Percentiles rank a stretch among this genome's conserved stretches.
Conservation (phyloP, 1,284 basidiomycete genomes). For the Heterobasidion parviporum region DNA sequence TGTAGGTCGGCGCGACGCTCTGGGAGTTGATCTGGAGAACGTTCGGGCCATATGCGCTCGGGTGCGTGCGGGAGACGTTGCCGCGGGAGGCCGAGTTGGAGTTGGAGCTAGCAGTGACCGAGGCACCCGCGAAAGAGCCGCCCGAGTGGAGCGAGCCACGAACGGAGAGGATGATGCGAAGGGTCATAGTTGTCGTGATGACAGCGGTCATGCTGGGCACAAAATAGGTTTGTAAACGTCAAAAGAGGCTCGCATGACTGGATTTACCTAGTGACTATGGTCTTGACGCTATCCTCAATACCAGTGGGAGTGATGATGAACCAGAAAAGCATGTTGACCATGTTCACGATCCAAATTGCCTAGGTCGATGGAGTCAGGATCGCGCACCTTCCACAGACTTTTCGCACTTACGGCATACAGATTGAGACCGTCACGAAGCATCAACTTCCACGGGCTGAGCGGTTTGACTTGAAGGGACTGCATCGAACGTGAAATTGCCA, state of each 20-base stretch:
- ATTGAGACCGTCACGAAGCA: constrained; percentile 80
- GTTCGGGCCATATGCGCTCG: constrained; percentile 1
- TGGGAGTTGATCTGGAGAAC: constrained; percentile 12
- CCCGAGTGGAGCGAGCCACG: constrained; percentile 62
- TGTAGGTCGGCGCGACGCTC: constrained; percentile 10
- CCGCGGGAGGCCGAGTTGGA: constrained; percentile 19
- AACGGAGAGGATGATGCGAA: constrained; percentile 74
- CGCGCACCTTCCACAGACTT: constrained; percentile 2
- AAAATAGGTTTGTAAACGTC: not conserved
- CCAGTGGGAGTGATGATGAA: constrained; percentile 65
- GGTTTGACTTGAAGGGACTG: constrained; percentile 50
- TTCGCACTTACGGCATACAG: constrained; percentile 53
- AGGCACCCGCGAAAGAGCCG: constrained; percentile 50
- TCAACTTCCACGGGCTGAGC: constrained; percentile 67
- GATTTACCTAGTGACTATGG: constrained; percentile 55
- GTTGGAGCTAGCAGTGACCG: constrained; percentile 19
- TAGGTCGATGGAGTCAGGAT: constrained; percentile 14
- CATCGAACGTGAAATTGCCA: constrained; percentile 59
- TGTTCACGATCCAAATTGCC: constrained; percentile 70
- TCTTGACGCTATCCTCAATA: constrained; percentile 57
- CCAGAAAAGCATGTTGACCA: constrained; percentile 75
- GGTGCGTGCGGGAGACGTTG: constrained; percentile 3
- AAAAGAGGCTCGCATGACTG: not conserved
- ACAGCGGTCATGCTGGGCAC: constrained; percentile 63
- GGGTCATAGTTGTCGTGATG: constrained; percentile 74